Evolutionary conservation across 495 filamentous ascomycete species (phyloP).

Genomic region (Penicillium coprophilum): DNA sequence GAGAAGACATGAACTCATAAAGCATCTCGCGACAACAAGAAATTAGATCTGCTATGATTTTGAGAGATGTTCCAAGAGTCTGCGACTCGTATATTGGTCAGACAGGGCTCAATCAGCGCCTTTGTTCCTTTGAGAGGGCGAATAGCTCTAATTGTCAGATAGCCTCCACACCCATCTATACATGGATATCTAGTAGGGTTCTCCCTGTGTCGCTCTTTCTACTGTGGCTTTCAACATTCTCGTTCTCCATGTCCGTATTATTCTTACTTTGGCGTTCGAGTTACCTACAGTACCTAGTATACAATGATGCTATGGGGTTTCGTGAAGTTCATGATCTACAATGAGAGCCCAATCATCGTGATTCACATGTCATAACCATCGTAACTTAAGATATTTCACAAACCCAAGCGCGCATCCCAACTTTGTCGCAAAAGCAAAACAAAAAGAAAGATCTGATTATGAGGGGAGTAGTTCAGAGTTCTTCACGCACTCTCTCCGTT

Average conservation of each 20-base stretch:
- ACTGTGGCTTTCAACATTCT: no score
- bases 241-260: not conserved
- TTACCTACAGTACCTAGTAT: not conserved
- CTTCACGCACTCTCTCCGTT: slow-evolving; percentile 29
- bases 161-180: no score
- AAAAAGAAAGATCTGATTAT: not conserved
- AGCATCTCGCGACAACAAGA: no score
- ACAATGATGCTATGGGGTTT: not conserved
- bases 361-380: slow-evolving; percentile 23
- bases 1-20: no score
- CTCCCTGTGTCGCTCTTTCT: no score
- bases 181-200: no score
- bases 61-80: no score
- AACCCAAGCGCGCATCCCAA: slow-evolving; percentile 1
- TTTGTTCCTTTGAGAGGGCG: no score
- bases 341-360: slow-evolving; percentile 3
- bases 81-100: no score
- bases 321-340: slow-evolving; percentile 6
- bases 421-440: not conserved
- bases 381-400: slow-evolving; percentile 12
- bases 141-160: no score
- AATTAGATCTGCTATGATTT: no score
- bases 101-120: no score
- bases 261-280: not conserved
- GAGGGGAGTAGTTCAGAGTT: slow-evolving; percentile 31